Conservation (phyloP, 1,284 basidiomycete genomes). For the Ganoderma resinaceum region DNA sequence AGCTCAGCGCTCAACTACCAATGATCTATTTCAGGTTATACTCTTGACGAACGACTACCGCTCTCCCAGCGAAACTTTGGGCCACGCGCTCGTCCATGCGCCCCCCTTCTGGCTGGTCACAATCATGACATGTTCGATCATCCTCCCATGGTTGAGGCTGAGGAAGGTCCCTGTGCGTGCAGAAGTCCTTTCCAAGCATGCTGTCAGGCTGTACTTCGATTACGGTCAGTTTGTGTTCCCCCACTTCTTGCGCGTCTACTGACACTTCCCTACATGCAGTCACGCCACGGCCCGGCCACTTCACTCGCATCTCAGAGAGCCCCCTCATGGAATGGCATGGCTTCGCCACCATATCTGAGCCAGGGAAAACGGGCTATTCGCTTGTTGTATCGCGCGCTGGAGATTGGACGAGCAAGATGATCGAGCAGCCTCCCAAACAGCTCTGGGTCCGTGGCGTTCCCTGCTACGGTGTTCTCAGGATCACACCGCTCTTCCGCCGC, state of each 20-base stretch:
- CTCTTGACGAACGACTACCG: conserved; percentile 63
- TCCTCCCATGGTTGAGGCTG: conserved; percentile 60
- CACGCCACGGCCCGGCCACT: conserved; percentile 60
- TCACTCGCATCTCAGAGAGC: conserved; percentile 58
- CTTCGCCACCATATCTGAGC: conserved; percentile 62
- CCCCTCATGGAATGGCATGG: conserved; percentile 69
- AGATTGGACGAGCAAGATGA: conserved; percentile 65
- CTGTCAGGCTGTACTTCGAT: conserved; percentile 63
- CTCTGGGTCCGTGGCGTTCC: conserved; percentile 67
- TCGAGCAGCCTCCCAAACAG: conserved; percentile 57
- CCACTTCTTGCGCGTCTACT: not conserved
- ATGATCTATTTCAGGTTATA: conserved; percentile 44
- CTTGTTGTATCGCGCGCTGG: conserved; percentile 64
- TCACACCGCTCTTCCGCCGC: conserved; percentile 62
- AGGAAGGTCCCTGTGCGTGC: conserved; percentile 60
- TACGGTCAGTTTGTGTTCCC: conserved; percentile 47
- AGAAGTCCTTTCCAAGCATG: conserved; percentile 62
- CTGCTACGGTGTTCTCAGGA: conserved; percentile 64
- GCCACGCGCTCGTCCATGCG: conserved; percentile 51
- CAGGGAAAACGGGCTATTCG: conserved; percentile 60
- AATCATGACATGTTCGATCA: conserved; percentile 58
- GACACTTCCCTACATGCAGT: conserved; percentile 28
- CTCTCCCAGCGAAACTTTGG: conserved; percentile 44
- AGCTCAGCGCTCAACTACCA: not conserved
- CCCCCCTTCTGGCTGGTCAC: conserved; percentile 63